Percentiles rank a stretch among this genome's conserved stretches.
Evolutionary conservation across 345 rosid species (phyloP).

Genomic region (Syzygium jambos): DNA sequence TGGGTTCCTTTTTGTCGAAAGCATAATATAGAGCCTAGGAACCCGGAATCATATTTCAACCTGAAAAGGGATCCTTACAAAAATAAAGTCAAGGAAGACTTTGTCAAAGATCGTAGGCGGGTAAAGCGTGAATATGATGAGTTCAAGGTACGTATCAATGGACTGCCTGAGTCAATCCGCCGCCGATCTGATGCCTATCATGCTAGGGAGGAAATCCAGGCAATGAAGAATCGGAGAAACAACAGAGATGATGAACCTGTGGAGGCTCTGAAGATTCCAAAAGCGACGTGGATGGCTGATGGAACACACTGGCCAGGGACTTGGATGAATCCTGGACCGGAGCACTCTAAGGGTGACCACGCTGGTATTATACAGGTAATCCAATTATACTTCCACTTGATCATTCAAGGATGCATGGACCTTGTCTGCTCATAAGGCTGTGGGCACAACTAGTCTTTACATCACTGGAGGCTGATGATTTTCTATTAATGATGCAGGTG

Average conservation of each 20-base stretch:
- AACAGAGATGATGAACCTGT: conserved; percentile 61
- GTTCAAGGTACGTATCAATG: conserved; percentile 89
- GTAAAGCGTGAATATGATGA: conserved; percentile 96
- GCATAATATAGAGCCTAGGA: conserved; percentile 87
- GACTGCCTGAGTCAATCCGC: conserved; percentile 92
- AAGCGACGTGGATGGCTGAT: conserved; percentile 99
- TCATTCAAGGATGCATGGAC: not conserved
- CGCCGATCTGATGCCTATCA: conserved; percentile 94
- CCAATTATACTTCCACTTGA: not conserved
- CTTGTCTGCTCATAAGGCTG: not conserved
- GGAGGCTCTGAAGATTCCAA: conserved; percentile 73
- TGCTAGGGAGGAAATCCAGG: conserved; percentile 95
- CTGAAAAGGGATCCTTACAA: conserved; percentile 95
- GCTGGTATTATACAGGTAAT: conserved; percentile 94
- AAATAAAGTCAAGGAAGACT: conserved; percentile 79
- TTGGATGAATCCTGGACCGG: conserved; percentile 62
- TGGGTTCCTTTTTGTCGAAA: conserved; percentile 99
- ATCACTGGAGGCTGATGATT: not conserved
- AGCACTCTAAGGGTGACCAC: conserved; percentile 85
- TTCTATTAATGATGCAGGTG: conserved; percentile 41
- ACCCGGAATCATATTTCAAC: conserved; percentile 89
- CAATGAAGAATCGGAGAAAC: conserved; percentile 86
- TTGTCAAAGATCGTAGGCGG: conserved; percentile 89
- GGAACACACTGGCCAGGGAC: conserved; percentile 99
- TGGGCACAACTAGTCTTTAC: not conserved